phyloP scores from a whole-genome alignment of 441 rosid genomes.

The Pelargonium citronellum region DNA sequence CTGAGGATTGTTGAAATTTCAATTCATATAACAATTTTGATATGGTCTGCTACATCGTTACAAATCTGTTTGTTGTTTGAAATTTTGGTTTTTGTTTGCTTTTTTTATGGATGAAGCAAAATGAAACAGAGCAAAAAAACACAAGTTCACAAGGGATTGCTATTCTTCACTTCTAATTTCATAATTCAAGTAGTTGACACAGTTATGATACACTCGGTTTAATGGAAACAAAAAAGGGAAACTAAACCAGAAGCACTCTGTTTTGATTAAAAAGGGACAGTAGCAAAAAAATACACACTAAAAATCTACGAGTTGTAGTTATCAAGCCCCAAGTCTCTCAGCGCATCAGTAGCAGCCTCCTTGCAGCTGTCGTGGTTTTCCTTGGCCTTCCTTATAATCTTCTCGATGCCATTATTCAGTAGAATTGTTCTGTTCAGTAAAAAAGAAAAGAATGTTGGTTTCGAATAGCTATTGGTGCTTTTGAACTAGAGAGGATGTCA shows the following conservation, averaged over 20 bases:
- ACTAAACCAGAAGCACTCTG: no score
- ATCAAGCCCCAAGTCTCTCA: constrained; percentile 83
- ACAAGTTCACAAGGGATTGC: no score
- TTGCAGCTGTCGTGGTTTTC: constrained; percentile 65
- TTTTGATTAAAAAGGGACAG: no score
- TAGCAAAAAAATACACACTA: neutral
- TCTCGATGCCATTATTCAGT: constrained; percentile 65
- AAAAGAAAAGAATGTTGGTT: neutral
- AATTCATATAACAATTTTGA: neutral
- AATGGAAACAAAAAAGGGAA: no score
- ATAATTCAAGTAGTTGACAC: no score
- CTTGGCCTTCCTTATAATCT: constrained; percentile 59
- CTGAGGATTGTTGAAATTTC: neutral
- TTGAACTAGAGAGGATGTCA: no score
- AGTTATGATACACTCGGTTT: no score
- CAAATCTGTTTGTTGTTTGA: neutral
- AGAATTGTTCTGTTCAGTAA: constrained; percentile 48
- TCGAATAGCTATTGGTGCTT: neutral
- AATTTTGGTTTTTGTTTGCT: neutral
- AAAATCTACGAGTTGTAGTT: constrained; percentile 52
- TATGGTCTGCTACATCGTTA: neutral
- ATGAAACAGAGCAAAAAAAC: no score
- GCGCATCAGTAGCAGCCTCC: constrained; percentile 79
- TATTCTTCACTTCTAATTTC: no score
- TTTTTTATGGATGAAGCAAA: no score